Percentiles rank a stretch among this genome's conserved stretches.
Conservation (phyloP, 306 rosid genomes). For the Citrullus mucosospermus region DNA sequence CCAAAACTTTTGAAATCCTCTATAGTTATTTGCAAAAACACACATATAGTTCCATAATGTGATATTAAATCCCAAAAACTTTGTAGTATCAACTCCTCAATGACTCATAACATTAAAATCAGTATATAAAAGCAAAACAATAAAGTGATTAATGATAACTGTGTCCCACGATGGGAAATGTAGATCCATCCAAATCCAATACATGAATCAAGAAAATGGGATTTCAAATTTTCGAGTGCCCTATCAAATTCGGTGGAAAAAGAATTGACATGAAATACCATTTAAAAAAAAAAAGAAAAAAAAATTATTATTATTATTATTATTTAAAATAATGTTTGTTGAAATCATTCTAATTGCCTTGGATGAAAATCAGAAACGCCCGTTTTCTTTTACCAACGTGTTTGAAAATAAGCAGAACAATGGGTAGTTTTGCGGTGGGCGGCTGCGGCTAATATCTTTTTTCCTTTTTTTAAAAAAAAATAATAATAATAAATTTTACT, state of each 20-base stretch:
- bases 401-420: not conserved
- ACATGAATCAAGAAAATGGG: not conserved
- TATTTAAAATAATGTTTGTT: not conserved
- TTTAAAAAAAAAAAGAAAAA: not conserved
- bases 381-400: not conserved
- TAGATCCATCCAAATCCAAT: not conserved
- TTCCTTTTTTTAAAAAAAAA: not conserved
- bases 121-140: not conserved
- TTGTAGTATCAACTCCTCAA: not conserved
- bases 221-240: not conserved
- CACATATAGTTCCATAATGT: not conserved
- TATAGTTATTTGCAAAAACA: not conserved
- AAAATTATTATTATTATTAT: too few species aligned
- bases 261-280: not conserved
- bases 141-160: not conserved
- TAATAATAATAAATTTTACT: not conserved
- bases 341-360: not conserved
- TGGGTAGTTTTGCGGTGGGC: not conserved
- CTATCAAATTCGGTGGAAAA: slow-evolving; percentile 1
- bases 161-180: not conserved
- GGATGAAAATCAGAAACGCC: not conserved
- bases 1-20: not conserved
- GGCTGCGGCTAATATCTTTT: not conserved
- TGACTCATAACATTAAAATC: not conserved
- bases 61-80: not conserved